Base-by-base conservation (phyloP, 1,284 basidiomycete species). In the Sporisorium graminicola region DNA sequence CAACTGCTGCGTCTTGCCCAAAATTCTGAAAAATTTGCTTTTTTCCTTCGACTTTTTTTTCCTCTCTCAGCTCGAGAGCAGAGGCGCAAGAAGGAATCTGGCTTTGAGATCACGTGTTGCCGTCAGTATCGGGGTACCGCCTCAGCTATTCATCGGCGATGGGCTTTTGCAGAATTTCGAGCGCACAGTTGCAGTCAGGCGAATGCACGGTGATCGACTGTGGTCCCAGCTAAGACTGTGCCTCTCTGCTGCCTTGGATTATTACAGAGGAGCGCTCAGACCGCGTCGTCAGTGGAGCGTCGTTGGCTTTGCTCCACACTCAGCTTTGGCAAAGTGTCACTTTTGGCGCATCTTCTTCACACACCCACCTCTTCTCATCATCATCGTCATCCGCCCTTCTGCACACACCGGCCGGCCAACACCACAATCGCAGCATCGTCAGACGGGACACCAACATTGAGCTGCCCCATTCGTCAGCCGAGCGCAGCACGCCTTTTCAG, bases 261-360 rank as follows among this genome's bases (percentile, higher is more conserved):
- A n/a, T 42, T 55, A n/a, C 6, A 12, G 49, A 42, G n/a, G 40
- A 20, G 43, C 68, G 68, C 63, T 72, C 69, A 72, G 69, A 72
- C 69, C 64, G 69, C 69, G 69, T 72, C 69, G 69, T 73, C 60
- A 73, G 57, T 67, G 50, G 37, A 22, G 47, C 42, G 52, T 54
- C 22, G 18, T 37, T 49, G 51, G 44, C 14, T 9, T 29, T 44
- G 67, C 58, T 65, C 63, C 58, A 65, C 68, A 62, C 29, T 24
- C 35, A 22, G 29, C 40, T 16, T 20, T 43, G 29, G 14, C 20
- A 27, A 43, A 71, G 63, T 62, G 59, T 65, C 69, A 71, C 69
- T 65, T 71, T 71, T 12, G 5, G 35, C 49, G n/a, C 51, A 42
- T 16, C 55, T 29, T 46, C 47, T 26, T 44, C 37, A 29, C 22